These are phyloP conservation scores for Ganoderma lucidum DNA, from an alignment of 1,284 basidiomycete species.

Conservation along the genomic window DNA sequence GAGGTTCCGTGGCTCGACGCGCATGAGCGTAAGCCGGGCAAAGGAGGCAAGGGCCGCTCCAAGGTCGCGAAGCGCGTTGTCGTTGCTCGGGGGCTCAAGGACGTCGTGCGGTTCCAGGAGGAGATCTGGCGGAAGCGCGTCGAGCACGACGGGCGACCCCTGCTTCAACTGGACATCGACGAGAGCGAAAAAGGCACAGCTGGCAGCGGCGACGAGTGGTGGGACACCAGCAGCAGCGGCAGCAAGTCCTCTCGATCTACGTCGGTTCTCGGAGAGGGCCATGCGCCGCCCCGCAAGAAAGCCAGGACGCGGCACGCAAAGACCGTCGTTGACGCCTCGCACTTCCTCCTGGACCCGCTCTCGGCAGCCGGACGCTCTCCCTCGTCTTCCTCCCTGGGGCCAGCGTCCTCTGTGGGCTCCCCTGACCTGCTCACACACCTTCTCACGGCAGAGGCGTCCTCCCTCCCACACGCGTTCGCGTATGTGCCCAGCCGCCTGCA, in stretches of 20 bases:
- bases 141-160: constrained; percentile 43
- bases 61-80: constrained; percentile 66
- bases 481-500: constrained; percentile 67
- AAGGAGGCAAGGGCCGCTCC: constrained; percentile 51
- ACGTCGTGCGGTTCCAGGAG: constrained; percentile 72
- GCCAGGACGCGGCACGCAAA: constrained; percentile 50
- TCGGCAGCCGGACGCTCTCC: constrained; percentile 35
- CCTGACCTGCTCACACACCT: constrained; percentile 50
- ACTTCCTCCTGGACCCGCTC: constrained; percentile 66
- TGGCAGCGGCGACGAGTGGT: constrained; percentile 28
- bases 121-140: constrained; percentile 58
- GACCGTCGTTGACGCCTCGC: constrained; percentile 54
- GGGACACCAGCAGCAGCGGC: constrained; percentile 20
- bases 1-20: constrained; percentile 73
- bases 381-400: constrained; percentile 28
- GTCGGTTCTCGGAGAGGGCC: constrained; percentile 20
- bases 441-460: constrained; percentile 54
- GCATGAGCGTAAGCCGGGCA: constrained; percentile 44
- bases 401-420: constrained; percentile 13
- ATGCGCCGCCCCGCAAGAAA: constrained; percentile 35
- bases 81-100: constrained; percentile 70
- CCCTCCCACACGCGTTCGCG: constrained; percentile 39
- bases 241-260: constrained; percentile 14
- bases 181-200: constrained; percentile 39
- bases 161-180: constrained; percentile 49